phyloP scores from a whole-genome alignment of 2,329 filamentous ascomycete genomes.

The Neocucurbitaria cava region DNA sequence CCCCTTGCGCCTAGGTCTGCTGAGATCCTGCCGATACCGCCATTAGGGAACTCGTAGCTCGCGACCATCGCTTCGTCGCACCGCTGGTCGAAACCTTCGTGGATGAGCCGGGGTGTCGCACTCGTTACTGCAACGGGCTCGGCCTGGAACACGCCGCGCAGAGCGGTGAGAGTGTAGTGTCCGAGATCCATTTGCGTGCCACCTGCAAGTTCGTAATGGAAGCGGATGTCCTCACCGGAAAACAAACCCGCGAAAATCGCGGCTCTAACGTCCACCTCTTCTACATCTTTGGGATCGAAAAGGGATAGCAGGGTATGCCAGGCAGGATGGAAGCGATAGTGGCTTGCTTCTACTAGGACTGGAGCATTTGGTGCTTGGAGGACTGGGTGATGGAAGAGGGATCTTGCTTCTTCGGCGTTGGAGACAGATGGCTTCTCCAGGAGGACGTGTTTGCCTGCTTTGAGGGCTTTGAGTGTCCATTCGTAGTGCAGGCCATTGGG shows the following conservation, averaged over 20 bases:
- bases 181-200: slow-evolving; percentile 51
- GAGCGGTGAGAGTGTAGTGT: slow-evolving; percentile 44
- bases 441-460: slow-evolving; percentile 55
- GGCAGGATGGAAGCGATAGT: slow-evolving; percentile 55
- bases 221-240: slow-evolving; percentile 47
- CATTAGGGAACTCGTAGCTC: slow-evolving; percentile 29
- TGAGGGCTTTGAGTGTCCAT: slow-evolving; percentile 51
- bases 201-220: slow-evolving; percentile 48
- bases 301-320: slow-evolving; percentile 47
- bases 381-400: slow-evolving; percentile 45
- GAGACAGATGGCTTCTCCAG: slow-evolving; percentile 56
- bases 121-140: slow-evolving; percentile 34
- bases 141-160: slow-evolving; percentile 32
- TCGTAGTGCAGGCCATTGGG: slow-evolving; percentile 55
- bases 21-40: slow-evolving; percentile 19
- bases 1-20: slow-evolving; percentile 23
- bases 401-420: slow-evolving; percentile 51
- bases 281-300: slow-evolving; percentile 44
- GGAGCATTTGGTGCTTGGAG: slow-evolving; percentile 47
- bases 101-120: slow-evolving; percentile 17
- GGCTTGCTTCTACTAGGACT: slow-evolving; percentile 54
- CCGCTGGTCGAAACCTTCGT: slow-evolving; percentile 15
- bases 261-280: slow-evolving; percentile 38
- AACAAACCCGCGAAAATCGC: slow-evolving; percentile 34
- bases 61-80: slow-evolving; percentile 31